Conservation (phyloP, 2,329 filamentous ascomycete species). For the Aspergillus sergii region DNA sequence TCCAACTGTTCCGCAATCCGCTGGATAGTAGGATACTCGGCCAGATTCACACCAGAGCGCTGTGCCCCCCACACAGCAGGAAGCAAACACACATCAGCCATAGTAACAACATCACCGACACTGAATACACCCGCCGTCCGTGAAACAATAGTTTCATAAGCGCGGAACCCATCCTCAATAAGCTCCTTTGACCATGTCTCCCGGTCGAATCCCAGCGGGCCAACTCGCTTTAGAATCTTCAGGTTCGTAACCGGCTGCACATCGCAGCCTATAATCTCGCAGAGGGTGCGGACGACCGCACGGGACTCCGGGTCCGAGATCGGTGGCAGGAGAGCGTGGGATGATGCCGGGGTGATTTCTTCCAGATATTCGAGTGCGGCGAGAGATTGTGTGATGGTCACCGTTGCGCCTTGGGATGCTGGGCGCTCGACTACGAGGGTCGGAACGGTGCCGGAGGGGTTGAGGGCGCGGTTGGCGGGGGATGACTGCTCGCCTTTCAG, state of each 20-base stretch:
- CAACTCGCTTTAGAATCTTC: slow-evolving; percentile 54
- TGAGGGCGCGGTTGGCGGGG: slow-evolving; percentile 50
- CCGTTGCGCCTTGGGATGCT: slow-evolving; percentile 1
- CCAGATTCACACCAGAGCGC: slow-evolving; percentile 57
- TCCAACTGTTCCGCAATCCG: slow-evolving; percentile 52
- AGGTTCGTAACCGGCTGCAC: slow-evolving; percentile 64
- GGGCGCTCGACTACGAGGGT: slow-evolving; percentile 49
- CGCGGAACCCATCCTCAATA: slow-evolving; percentile 56
- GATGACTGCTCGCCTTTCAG: slow-evolving; percentile 56
- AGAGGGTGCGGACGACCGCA: slow-evolving; percentile 57
- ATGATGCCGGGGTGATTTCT: slow-evolving; percentile 52
- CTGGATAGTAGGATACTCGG: slow-evolving; percentile 51
- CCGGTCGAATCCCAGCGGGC: slow-evolving; percentile 46
- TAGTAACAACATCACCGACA: slow-evolving; percentile 57
- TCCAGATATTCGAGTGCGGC: slow-evolving; percentile 66
- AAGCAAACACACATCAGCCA: slow-evolving; percentile 62
- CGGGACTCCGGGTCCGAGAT: slow-evolving; percentile 43
- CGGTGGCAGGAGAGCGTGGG: slow-evolving; percentile 51
- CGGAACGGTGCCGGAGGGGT: slow-evolving; percentile 60
- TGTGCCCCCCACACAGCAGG: slow-evolving; percentile 62
- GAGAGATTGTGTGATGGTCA: slow-evolving; percentile 59
- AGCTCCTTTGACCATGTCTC: slow-evolving; percentile 56
- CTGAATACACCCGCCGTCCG: slow-evolving; percentile 53
- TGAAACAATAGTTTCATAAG: slow-evolving; percentile 55
- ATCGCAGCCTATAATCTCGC: slow-evolving; percentile 58